These are phyloP conservation scores for Setomelanomma holmii DNA, from an alignment of 2,329 filamentous ascomycete genomes.

Conservation along the genomic window DNA sequence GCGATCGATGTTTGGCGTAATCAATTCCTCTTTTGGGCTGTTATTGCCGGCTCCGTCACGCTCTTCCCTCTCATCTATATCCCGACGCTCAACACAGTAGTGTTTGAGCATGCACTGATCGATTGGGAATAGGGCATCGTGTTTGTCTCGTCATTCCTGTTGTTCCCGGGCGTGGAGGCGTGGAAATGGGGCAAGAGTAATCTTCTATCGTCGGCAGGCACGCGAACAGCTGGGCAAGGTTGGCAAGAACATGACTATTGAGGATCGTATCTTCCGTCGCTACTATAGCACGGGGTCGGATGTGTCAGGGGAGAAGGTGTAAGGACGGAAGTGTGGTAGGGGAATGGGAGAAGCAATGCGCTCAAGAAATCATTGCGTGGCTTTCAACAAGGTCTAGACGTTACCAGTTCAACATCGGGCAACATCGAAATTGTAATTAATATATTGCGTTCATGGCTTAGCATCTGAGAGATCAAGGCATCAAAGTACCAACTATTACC, in stretches of 20 bases:
- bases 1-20: conserved; percentile 73
- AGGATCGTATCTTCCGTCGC: conserved; percentile 24
- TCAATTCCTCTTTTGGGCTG: conserved; percentile 64
- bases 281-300: conserved; percentile 14
- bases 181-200: conserved; percentile 74
- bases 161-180: conserved; percentile 68
- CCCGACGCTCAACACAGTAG: conserved; percentile 68
- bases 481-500: too few species aligned
- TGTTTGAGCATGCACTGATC: conserved; percentile 72
- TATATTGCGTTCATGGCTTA: not conserved
- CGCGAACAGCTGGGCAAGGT: conserved; percentile 10
- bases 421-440: not conserved
- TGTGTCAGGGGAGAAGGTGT: not conserved
- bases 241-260: conserved; percentile 23
- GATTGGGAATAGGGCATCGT: conserved; percentile 75
- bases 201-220: conserved; percentile 41
- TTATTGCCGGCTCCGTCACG: conserved; percentile 54
- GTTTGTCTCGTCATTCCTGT: conserved; percentile 66
- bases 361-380: not conserved
- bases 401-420: not conserved
- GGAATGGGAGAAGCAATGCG: not conserved
- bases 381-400: not conserved
- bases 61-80: conserved; percentile 66
- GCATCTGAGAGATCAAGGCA: too few species aligned
- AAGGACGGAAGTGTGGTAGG: conserved; percentile 2